Evolutionary conservation across 495 filamentous ascomycete species (phyloP).

Genomic region (Antarctomyces pellizariae): DNA sequence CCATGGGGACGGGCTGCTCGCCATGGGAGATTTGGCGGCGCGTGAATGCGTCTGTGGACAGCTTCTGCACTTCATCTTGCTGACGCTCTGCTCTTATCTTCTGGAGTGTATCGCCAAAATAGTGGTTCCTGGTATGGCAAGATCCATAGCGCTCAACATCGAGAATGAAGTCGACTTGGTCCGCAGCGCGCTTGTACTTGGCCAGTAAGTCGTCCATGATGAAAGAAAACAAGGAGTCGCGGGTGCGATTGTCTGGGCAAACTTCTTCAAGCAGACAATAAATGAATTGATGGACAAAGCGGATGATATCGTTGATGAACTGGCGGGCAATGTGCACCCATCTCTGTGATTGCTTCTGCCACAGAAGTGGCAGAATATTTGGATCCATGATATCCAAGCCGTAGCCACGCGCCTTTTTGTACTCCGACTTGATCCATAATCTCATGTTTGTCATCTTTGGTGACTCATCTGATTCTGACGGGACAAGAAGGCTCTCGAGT

Average conservation of each 20-base stretch:
- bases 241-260: slow-evolving; percentile 2
- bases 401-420: slow-evolving; percentile 1
- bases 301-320: slow-evolving; percentile 1
- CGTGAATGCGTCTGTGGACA: too few species aligned
- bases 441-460: too few species aligned
- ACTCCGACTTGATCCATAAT: too few species aligned
- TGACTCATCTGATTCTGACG: too few species aligned
- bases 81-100: too few species aligned
- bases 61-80: too few species aligned
- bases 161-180: neutral
- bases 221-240: too few species aligned
- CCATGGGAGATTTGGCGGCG: too few species aligned
- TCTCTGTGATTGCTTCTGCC: slow-evolving; percentile 1
- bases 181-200: neutral
- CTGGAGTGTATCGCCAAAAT: slow-evolving; percentile 22
- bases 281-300: neutral
- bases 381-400: neutral
- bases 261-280: neutral
- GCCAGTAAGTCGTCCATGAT: neutral
- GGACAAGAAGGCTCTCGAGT: too few species aligned
- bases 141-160: slow-evolving; percentile 1
- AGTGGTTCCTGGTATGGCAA: slow-evolving; percentile 13
- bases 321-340: slow-evolving; percentile 1
- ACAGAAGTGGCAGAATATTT: neutral
- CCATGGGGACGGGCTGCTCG: too few species aligned